Evolutionary conservation across 1,284 basidiomycete species (phyloP).

Genomic region (Neolentinus lepideus): DNA sequence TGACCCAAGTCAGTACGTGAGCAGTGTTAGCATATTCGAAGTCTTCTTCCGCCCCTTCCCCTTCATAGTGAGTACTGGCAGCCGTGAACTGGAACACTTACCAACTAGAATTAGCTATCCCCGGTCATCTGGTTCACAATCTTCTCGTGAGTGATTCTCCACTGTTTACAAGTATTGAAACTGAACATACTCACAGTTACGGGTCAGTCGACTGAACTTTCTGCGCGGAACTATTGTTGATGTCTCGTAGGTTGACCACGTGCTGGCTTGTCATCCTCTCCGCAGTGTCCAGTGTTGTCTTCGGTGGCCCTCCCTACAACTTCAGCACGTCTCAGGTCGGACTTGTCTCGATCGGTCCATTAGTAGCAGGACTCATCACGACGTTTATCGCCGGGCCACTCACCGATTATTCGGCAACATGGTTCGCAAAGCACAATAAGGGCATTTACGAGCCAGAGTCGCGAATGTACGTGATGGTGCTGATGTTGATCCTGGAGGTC

Average conservation of each 20-base stretch:
- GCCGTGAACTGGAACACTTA: not conserved
- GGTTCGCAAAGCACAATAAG: constrained; percentile 1
- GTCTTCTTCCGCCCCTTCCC: constrained; percentile 2
- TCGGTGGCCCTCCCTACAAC: constrained; percentile 1
- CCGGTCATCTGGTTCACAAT: constrained; percentile 1
- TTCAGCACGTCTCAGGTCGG: not conserved
- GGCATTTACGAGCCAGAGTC: constrained; percentile 2
- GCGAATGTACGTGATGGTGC: not conserved
- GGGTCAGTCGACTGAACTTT: not conserved
- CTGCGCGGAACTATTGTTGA: not conserved
- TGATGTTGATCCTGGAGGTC: constrained; percentile 1
- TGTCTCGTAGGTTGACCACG: not conserved
- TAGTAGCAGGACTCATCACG: not conserved
- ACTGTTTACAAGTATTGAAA: not conserved
- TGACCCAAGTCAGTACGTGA: not conserved
- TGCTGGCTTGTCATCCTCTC: constrained; percentile 1
- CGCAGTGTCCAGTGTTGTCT: constrained; percentile 1
- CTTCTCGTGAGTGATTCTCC: constrained; percentile 3
- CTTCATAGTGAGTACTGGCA: not conserved
- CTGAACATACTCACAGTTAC: not conserved
- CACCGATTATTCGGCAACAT: not conserved
- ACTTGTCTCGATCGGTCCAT: not conserved
- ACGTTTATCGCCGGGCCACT: not conserved
- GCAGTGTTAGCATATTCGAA: not conserved
- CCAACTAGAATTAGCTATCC: not conserved